Base-by-base conservation (phyloP, 2,329 filamentous ascomycete species). In the Verticillium isaacii region DNA sequence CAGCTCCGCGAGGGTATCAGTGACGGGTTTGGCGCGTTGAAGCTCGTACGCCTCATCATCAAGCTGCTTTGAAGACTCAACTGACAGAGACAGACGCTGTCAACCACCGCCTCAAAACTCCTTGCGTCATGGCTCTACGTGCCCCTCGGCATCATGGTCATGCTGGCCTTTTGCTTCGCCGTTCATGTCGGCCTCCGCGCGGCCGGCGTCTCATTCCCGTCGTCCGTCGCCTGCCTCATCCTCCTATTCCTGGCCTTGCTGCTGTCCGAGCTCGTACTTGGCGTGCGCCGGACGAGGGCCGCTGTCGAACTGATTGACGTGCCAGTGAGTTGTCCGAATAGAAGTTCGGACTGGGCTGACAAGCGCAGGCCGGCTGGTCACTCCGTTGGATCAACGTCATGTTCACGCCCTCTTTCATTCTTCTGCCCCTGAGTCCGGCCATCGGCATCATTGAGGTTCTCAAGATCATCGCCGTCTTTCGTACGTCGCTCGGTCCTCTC, bases 391-490 rank as follows among this genome's bases (percentile, higher is more conserved):
- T 87, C 66, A 85, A 81, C 61, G 73, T 86, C 58, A 80, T 85
- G 66, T 87, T 87, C 66, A 84, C 81, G 2, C 85, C 84, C 9
- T 81, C 83, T 0, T 88, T 88, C 72, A 78, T 87, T 8, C 75
- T 85, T 32, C 73, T 88, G 0, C 84, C 85, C 7, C 74, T 88
- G 2, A 86, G 83, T 65, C 79, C 83, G 1, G 66, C 78, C 0
- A 83, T 87, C 19, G 78, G 82, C 23, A 78, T 79, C 1, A 67
- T 77, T 0, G 85, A 88, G 67, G 82, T 87, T 14, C 77, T 78
- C 45, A 85, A 86, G 68, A 85, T 87, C 50, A 84, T 87, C 63
- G 82, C 75, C 29, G 81, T 88, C 1, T 87, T 87, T 67, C 67
- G 84, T 86, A 66, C 68, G 81, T 70, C 11, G 36, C 4, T 5